These are phyloP conservation scores for Apiospora aurea DNA, from an alignment of 2,329 filamentous ascomycete species.

Conservation along the genomic window DNA sequence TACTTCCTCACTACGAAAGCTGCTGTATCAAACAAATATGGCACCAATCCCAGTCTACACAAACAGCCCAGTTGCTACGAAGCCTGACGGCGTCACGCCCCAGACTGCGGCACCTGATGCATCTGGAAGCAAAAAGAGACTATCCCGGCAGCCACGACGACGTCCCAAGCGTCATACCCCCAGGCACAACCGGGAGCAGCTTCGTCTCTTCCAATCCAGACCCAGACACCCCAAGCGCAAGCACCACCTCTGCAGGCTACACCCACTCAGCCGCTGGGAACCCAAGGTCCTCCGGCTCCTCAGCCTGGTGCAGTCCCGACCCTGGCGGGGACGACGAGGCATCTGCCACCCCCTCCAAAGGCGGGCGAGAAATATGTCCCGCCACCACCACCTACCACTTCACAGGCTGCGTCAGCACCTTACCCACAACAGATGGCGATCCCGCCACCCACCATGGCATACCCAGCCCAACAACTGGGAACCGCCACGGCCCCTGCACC, in stretches of 20 bases:
- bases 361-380: conserved; percentile 53
- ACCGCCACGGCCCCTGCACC: conserved; percentile 50
- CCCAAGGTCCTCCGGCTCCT: conserved; percentile 57
- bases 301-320: conserved; percentile 64
- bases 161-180: conserved; percentile 43
- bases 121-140: conserved; percentile 31
- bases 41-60: conserved; percentile 67
- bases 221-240: conserved; percentile 46
- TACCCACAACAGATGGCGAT: conserved; percentile 60
- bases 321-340: conserved; percentile 43
- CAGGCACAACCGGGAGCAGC: conserved; percentile 55
- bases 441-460: conserved; percentile 52
- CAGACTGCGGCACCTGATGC: conserved; percentile 35
- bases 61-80: conserved; percentile 64
- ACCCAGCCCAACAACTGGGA: conserved; percentile 51
- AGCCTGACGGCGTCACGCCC: conserved; percentile 50
- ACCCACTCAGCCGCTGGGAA: conserved; percentile 47
- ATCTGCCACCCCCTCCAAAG: conserved; percentile 59
- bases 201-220: conserved; percentile 53
- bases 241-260: conserved; percentile 48
- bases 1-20: conserved; percentile 33
- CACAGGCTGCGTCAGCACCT: conserved; percentile 41
- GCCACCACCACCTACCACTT: conserved; percentile 42
- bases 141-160: conserved; percentile 39
- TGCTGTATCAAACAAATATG: conserved; percentile 56